phyloP scores from a whole-genome alignment of 345 rosid species.

The Salix viminalis region DNA sequence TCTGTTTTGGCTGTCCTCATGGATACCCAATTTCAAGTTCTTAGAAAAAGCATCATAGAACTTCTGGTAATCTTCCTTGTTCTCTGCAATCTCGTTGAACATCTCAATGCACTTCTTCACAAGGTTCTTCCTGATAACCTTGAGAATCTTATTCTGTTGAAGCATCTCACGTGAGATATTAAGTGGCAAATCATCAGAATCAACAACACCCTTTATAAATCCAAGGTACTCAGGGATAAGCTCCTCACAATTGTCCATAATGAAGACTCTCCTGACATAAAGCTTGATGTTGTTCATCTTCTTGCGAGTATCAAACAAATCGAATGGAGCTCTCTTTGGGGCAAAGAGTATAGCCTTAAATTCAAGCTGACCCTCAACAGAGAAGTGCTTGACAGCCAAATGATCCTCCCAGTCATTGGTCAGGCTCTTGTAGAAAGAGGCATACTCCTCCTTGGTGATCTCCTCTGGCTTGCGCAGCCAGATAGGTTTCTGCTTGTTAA shows the following conservation, averaged over 20 bases:
- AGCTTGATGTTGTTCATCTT: constrained; percentile 85
- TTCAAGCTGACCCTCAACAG: constrained; percentile 92
- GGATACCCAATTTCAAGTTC: constrained; percentile 82
- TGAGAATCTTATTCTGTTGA: constrained; percentile 91
- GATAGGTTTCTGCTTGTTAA: constrained; percentile 89
- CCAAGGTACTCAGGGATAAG: constrained; percentile 77
- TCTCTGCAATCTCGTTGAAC: constrained; percentile 85
- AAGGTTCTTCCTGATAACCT: constrained; percentile 85
- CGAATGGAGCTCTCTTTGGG: constrained; percentile 81
- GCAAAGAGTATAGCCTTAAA: constrained; percentile 81
- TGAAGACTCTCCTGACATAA: constrained; percentile 80
- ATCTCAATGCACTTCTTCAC: constrained; percentile 90
- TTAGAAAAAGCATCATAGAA: constrained; percentile 83
- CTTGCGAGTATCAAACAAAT: constrained; percentile 79
- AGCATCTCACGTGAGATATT: constrained; percentile 89
- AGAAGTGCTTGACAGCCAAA: constrained; percentile 80
- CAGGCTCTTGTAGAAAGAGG: constrained; percentile 81
- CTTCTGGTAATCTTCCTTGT: constrained; percentile 80
- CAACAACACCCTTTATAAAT: constrained; percentile 84
- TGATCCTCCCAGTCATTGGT: constrained; percentile 90
- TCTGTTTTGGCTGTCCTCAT: constrained; percentile 83
- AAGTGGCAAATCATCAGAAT: constrained; percentile 86
- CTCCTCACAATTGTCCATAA: constrained; percentile 94
- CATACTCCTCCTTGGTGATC: constrained; percentile 81
- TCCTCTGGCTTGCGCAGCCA: constrained; percentile 94